These are phyloP conservation scores for Coniochaeta hoffmannii DNA, from an alignment of 2,329 filamentous ascomycete species.

Conservation along the genomic window DNA sequence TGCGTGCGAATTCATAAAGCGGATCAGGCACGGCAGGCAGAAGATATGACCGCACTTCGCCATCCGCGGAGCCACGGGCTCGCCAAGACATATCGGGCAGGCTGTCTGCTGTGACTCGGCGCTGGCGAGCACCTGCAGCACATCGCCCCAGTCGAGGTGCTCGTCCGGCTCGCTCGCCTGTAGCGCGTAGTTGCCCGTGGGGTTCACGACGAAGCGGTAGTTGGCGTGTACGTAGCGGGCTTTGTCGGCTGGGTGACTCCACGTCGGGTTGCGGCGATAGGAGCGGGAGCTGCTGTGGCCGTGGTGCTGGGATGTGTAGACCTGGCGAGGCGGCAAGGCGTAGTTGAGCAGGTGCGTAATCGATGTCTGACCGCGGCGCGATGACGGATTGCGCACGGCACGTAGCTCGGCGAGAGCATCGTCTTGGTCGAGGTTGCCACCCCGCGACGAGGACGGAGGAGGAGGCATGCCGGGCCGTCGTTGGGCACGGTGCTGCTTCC, in stretches of 20 bases:
- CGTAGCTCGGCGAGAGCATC: slow-evolving; percentile 78
- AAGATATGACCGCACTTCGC: slow-evolving; percentile 96
- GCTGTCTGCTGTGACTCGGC: slow-evolving; percentile 79
- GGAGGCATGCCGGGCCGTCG: slow-evolving; percentile 47
- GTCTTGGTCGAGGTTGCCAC: slow-evolving; percentile 59
- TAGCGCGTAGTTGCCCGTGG: slow-evolving; percentile 67
- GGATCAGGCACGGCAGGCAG: slow-evolving; percentile 84
- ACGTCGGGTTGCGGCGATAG: slow-evolving; percentile 65
- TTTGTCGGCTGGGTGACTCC: slow-evolving; percentile 87
- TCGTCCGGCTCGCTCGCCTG: slow-evolving; percentile 84
- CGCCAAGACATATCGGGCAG: slow-evolving; percentile 91
- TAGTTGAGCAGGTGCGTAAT: slow-evolving; percentile 98
- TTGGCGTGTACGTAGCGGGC: slow-evolving; percentile 89
- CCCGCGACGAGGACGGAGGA: slow-evolving; percentile 22
- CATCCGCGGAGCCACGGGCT: slow-evolving; percentile 91
- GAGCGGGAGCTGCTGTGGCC: slow-evolving; percentile 45
- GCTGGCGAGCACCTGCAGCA: slow-evolving; percentile 87
- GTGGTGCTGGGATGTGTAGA: slow-evolving; percentile 43
- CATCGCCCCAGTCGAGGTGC: slow-evolving; percentile 82
- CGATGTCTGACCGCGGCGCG: slow-evolving; percentile 85
- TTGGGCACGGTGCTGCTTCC: slow-evolving; percentile 79
- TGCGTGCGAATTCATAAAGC: slow-evolving; percentile 75
- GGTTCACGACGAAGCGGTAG: slow-evolving; percentile 92
- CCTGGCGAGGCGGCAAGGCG: slow-evolving; percentile 66
- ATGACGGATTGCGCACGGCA: slow-evolving; percentile 49